Base-by-base conservation (phyloP, 768 basidiomycete species). In the Termitomyces sp. region DNA sequence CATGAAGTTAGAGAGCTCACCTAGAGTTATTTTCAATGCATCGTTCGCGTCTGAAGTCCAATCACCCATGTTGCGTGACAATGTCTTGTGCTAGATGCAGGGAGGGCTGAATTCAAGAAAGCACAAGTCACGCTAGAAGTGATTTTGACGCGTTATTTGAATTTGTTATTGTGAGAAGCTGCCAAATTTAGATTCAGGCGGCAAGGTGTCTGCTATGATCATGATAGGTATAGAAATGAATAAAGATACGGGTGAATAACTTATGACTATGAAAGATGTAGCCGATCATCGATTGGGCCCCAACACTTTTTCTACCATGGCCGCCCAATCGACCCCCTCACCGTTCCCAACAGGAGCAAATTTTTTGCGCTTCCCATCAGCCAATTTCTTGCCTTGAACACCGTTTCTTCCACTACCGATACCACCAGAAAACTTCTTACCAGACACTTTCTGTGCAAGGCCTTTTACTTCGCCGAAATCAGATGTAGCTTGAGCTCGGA, bases 41-140 rank as follows among this genome's bases (percentile, higher is more conserved):
- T 90, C 82, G 67, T 87, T 93, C 33, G 92, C 85, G 71, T 91
- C 82, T 6, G 81, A 70, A 0, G 93, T 87, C 91, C 92, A 97
- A 64, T 84, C 82, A 28, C 78, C 61, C 80, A 80, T 81, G 46
- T 14, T 49, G 21, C 35, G 42, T 37, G 28, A 30, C 10, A n/a
- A 23, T 23, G 21, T 41, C 26, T 23, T 41, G 15, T 35, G 21
- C 9, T 53, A 26, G 1, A 33, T 41, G 15, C 5, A 38, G 28
- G 49, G 15, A 2, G 41, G 37, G 31, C 17, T 17, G 41, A 51
- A n/a, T 38, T 6, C 15, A 19, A 33, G 12, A 48, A 19, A 14
- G 35, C 9, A 33, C 11, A 48, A 14, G 23, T 3, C 26, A 10
- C 42, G 21, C 44, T 35, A 31, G 42, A 52, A 53, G 47, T 40